Evolutionary conservation across 2,329 filamentous ascomycete species (phyloP).

Genomic region (Cladophialophora immunda): DNA sequence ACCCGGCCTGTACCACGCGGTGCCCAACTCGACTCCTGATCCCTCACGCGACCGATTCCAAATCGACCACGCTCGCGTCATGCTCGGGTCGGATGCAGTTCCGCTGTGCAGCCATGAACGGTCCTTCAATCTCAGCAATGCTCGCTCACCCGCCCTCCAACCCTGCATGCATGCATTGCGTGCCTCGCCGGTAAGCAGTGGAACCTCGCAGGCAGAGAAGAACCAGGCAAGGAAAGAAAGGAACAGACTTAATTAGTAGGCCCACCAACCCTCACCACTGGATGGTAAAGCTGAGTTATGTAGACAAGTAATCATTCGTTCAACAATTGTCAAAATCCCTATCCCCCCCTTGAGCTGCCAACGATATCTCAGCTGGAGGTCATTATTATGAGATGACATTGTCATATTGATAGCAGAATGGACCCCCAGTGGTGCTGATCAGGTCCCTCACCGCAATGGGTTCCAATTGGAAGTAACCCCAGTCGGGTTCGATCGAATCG

Average conservation of each 20-base stretch:
- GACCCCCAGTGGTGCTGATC: constrained; percentile 40
- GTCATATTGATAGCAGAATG: constrained; percentile 43
- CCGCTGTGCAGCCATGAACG: neutral
- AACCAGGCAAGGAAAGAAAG: neutral
- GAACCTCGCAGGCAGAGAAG: neutral
- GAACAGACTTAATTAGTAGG: neutral
- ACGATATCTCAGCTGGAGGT: neutral
- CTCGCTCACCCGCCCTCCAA: neutral
- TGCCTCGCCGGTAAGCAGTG: neutral
- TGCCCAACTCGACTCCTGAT: neutral
- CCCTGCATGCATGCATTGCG: neutral
- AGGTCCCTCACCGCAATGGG: constrained; percentile 38
- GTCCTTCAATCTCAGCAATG: neutral
- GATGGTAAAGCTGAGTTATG: neutral
- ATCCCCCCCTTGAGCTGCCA: neutral
- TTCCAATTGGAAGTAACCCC: constrained; percentile 38
- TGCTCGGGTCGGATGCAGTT: neutral
- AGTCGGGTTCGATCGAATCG: constrained; percentile 36
- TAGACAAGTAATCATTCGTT: neutral
- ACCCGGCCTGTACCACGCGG: constrained; percentile 1
- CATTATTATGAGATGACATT: constrained; percentile 25
- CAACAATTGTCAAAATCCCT: neutral
- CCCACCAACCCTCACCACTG: neutral
- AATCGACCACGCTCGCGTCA: neutral
- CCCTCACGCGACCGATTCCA: neutral